Evolutionary conservation across 176 grass and related monocot genomes (phyloP).

Genomic region (Coix lacrymajobi): DNA sequence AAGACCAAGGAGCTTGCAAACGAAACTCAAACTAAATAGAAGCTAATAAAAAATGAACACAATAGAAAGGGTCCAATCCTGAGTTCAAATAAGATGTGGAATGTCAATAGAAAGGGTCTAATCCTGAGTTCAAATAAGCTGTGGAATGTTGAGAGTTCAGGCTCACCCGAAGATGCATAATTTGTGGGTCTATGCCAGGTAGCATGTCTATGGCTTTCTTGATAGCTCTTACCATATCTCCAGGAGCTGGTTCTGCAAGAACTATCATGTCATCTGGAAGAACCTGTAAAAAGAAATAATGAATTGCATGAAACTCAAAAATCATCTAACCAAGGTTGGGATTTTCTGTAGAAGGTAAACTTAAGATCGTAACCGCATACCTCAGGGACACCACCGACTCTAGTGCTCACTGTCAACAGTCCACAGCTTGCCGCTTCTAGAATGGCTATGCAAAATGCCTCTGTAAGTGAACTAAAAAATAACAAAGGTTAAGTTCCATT

Average conservation of each 20-base stretch:
- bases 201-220: conserved; percentile 78
- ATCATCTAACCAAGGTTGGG: background rate
- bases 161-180: conserved; percentile 71
- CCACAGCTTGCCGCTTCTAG: conserved; percentile 94
- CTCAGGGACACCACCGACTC: conserved; percentile 92
- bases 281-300: conserved; percentile 51
- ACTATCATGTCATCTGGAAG: conserved; percentile 98
- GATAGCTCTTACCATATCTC: conserved; percentile 78
- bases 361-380: conserved; percentile 23
- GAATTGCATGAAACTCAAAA: background rate
- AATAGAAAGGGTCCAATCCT: background rate
- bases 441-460: conserved; percentile 99
- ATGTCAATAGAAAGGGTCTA: background rate
- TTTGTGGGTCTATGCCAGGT: conserved; percentile 72
- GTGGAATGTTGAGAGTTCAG: conserved; percentile 5
- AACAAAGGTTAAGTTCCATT: background rate
- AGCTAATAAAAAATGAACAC: background rate
- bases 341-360: conserved; percentile 1
- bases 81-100: background rate
- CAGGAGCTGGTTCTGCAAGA: conserved; percentile 73
- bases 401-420: conserved; percentile 93
- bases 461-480: conserved; percentile 85
- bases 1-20: background rate
- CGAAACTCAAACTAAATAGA: background rate
- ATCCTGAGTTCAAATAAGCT: background rate